Base-by-base conservation (phyloP, 805 yeast species). In the Candida easanensis region DNA sequence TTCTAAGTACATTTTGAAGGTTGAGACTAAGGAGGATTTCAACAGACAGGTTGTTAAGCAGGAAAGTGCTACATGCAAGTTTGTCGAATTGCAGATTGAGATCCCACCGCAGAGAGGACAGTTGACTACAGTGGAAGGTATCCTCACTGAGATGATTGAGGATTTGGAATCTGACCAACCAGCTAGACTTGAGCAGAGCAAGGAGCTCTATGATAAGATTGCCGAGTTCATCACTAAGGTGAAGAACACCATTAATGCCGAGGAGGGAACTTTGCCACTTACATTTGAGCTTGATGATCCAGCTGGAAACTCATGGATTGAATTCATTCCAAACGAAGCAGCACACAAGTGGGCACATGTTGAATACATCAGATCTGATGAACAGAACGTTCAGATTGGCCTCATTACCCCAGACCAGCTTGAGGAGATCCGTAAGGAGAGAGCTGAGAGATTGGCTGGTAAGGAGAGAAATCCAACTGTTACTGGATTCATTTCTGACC, bases 271-370 rank as follows among this genome's bases (percentile, higher is more conserved):
- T 16, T 64, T 87, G 41, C 98, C 98, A 2, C 58, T 91, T 49
- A 85, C 95, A 0, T 75, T 91, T 38, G 71, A 75, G 19, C 68
- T 88, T 10, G 96, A 90, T 63, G 99, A 93, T 64, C 97, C 99
- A 22, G 78, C 97, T 1, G 99, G 99, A 14, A 93, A 93, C 69
- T 91, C 98, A 4, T 93, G 97, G 96, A 80, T 93, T 42, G 96
- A 88, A 60, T 88, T 75, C 62, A 65, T 77, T 46, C 97, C 97
- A 16, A 90, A 87, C 46, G 96, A 88, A 62, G 75, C 95, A 4
- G 71, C 84, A 28, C 95, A 88, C 65, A 88, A 90, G 64, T 91
- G 97, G 97, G 76, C 93, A 20, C 84, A 80, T 64, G 71, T 75
- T 26, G 90, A 88, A 57, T 93, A 90, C 62, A 66, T 74, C 53